phyloP scores from a whole-genome alignment of 495 filamentous ascomycete genomes.

The Mycothermus thermophilus region DNA sequence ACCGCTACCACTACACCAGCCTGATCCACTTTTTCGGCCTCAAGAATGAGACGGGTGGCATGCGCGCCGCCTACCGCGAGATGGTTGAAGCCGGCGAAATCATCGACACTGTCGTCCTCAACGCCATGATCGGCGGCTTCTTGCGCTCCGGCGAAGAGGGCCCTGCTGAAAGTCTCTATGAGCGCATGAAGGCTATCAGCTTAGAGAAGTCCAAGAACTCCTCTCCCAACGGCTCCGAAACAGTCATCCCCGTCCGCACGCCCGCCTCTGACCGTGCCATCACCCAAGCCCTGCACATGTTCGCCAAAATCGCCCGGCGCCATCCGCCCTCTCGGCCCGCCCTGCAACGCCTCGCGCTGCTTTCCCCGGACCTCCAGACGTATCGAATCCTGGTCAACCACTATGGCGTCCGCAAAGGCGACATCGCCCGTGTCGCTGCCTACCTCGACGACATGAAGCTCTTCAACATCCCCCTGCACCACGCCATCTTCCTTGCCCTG shows the following conservation, averaged over 20 bases:
- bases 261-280: slow-evolving; percentile 36
- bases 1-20: slow-evolving; percentile 62
- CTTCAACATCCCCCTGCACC: slow-evolving; percentile 42
- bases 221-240: not conserved
- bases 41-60: slow-evolving; percentile 48
- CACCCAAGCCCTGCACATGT: slow-evolving; percentile 41
- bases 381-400: slow-evolving; percentile 51
- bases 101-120: slow-evolving; percentile 76
- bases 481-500: slow-evolving; percentile 49
- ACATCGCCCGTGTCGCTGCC: slow-evolving; percentile 40
- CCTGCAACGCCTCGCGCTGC: slow-evolving; percentile 40
- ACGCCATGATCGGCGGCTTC: slow-evolving; percentile 68
- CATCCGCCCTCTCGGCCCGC: slow-evolving; percentile 27
- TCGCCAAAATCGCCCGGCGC: slow-evolving; percentile 28
- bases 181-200: slow-evolving; percentile 57
- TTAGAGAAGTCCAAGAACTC: slow-evolving; percentile 12
- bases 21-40: slow-evolving; percentile 75
- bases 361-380: slow-evolving; percentile 49
- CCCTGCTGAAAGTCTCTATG: slow-evolving; percentile 65
- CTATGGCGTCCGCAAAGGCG: slow-evolving; percentile 37
- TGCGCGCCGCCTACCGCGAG: slow-evolving; percentile 57
- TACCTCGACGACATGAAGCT: slow-evolving; percentile 53
- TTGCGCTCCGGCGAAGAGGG: slow-evolving; percentile 54
- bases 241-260: slow-evolving; percentile 22
- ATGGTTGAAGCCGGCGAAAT: slow-evolving; percentile 72